Base-by-base conservation (phyloP, 345 rosid genomes). In the Eucalyptus grandis region DNA sequence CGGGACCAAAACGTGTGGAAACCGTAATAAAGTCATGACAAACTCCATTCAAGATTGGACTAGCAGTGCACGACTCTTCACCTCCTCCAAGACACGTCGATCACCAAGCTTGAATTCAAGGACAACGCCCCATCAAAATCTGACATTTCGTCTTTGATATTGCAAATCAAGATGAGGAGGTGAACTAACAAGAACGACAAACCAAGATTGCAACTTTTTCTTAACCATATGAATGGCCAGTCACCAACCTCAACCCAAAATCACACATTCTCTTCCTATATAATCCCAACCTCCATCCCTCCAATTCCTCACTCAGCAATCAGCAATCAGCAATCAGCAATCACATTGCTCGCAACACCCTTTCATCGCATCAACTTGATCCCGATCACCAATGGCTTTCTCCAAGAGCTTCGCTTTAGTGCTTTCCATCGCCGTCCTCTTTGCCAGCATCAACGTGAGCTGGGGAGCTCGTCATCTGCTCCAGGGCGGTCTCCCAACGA, bases 391-490 rank as follows among this genome's bases (percentile, higher is more conserved):
- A 40, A 86, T 89, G 90, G 87, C 87, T 34, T 89, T 65, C 58
- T 21, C n/a, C 87, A 90, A 62, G 14, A 40, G 54, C 77, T 88
- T 86, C 30, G 10, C 47, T 49, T 27, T 81, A 3, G 87, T 81
- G 14, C 40, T 91, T 19, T 65, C 87, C n/a, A 49, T 91, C 27
- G 88, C 89, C 19, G 50, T 91, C 37, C 86, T 88, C 10, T 89
- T 89, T 44, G 88, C 90, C 5, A 81, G 91, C 90, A 62, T 89
- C 16, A 49, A 90, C 4, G 58, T 88, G 9, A 86, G 89, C 54
- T 10, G 26, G 60, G 93, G 92, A 16, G 92, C 92, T 80, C 92
- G 93, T 27, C 82, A 88, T 69, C 92, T 91, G 17, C 62, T 91
- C 69, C 92, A 91, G 17, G 89, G 88, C 2, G 54, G 89, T 60